Percentiles rank a stretch among this genome's conserved stretches.
These are phyloP conservation scores for Eurotiales sp. DNA, from an alignment of 2,329 filamentous ascomycete species.

Conservation along the genomic window DNA sequence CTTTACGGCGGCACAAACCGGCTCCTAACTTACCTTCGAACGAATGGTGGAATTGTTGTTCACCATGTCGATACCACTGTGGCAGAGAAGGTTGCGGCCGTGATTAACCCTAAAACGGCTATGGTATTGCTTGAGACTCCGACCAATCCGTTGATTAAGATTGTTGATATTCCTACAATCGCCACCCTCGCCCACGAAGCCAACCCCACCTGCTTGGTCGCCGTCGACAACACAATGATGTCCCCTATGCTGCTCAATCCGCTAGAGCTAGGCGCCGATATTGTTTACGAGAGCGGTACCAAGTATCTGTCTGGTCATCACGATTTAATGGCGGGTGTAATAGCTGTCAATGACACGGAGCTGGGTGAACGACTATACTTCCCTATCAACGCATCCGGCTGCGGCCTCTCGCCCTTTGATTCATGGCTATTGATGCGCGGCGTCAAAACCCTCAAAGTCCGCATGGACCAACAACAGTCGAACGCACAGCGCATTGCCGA, in stretches of 20 bases:
- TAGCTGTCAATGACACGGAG: slow-evolving; percentile 78
- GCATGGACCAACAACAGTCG: slow-evolving; percentile 96
- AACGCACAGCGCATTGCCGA: slow-evolving; percentile 89
- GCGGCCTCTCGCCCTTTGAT: slow-evolving; percentile 90
- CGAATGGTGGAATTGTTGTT: slow-evolving; percentile 85
- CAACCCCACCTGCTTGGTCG: slow-evolving; percentile 75
- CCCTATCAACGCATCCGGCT: slow-evolving; percentile 94
- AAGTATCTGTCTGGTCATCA: slow-evolving; percentile 98
- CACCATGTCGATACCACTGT: slow-evolving; percentile 94
- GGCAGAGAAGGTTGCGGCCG: slow-evolving; percentile 63
- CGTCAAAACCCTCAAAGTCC: slow-evolving; percentile 92
- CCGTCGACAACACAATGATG: slow-evolving; percentile 98
- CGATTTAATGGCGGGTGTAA: slow-evolving; percentile 97
- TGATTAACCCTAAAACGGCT: slow-evolving; percentile 74
- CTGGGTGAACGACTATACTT: slow-evolving; percentile 91
- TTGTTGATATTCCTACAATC: slow-evolving; percentile 84
- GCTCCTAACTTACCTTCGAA: slow-evolving; percentile 84
- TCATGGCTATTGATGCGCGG: slow-evolving; percentile 93
- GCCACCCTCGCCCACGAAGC: slow-evolving; percentile 70
- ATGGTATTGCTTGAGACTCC: slow-evolving; percentile 97
- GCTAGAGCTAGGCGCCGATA: slow-evolving; percentile 87
- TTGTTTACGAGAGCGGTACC: slow-evolving; percentile 95
- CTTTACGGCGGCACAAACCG: slow-evolving; percentile 94
- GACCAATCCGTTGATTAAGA: slow-evolving; percentile 97
- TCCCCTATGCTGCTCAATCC: slow-evolving; percentile 92